Conservation (phyloP, 345 rosid species). For the Hirschfeldia incana region DNA sequence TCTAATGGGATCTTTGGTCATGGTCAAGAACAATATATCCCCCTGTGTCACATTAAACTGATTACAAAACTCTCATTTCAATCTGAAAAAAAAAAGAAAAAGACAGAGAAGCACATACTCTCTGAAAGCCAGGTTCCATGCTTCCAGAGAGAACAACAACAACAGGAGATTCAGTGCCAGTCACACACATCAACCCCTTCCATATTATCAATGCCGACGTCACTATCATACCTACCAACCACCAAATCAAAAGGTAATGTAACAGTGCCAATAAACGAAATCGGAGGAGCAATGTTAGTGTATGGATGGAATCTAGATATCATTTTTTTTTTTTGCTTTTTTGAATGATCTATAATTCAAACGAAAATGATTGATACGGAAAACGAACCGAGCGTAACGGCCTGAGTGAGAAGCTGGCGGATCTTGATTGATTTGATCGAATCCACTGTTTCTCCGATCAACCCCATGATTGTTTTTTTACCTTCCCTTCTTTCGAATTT, state of each 20-base stretch:
- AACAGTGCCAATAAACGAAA: neutral
- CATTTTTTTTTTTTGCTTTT: no score
- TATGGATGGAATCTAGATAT: no score
- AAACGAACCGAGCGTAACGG: slow-evolving; percentile 73
- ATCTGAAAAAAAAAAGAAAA: neutral
- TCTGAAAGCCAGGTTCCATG: slow-evolving; percentile 99
- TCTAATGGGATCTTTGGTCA: slow-evolving; percentile 93
- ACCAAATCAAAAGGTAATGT: neutral
- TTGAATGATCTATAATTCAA: neutral
- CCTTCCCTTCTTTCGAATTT: neutral
- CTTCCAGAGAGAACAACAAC: slow-evolving; percentile 98
- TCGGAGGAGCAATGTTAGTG: neutral
- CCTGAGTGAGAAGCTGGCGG: slow-evolving; percentile 85
- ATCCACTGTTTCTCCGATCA: slow-evolving; percentile 71
- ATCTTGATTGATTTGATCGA: slow-evolving; percentile 78
- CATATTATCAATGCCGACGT: slow-evolving; percentile 95
- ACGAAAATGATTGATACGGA: neutral
- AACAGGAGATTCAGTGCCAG: slow-evolving; percentile 99
- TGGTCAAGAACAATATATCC: slow-evolving; percentile 87
- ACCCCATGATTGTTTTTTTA: slow-evolving; percentile 53
- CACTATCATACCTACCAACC: slow-evolving; percentile 75
- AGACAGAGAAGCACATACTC: slow-evolving; percentile 49
- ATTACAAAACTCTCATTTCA: slow-evolving; percentile 6
- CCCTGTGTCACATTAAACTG: slow-evolving; percentile 59
- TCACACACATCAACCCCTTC: slow-evolving; percentile 92